Conservation (phyloP, 2,329 filamentous ascomycete species). For the Ophioceras dolichostomum region DNA sequence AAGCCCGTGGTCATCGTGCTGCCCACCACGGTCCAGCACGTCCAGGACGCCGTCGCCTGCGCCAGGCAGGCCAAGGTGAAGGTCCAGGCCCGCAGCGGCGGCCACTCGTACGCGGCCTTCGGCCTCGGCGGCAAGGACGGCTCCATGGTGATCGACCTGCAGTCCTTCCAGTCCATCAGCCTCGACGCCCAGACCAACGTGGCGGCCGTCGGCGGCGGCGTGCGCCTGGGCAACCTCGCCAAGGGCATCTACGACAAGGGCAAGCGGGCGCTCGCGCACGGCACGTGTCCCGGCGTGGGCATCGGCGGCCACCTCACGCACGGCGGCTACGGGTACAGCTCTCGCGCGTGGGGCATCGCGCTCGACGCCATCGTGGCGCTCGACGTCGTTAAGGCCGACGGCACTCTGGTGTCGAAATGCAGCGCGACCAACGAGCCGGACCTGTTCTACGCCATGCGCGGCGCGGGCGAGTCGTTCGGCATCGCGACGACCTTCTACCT, state of each 20-base stretch:
- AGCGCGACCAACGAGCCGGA: conserved; percentile 20
- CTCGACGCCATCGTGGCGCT: conserved; percentile 22
- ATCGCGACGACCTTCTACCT: conserved; percentile 22
- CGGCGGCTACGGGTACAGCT: conserved; percentile 25
- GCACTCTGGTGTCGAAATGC: conserved; percentile 18
- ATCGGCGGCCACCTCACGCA: conserved; percentile 25
- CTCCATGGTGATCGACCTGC: conserved; percentile 32
- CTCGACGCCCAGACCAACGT: conserved; percentile 25
- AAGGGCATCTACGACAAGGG: conserved; percentile 24
- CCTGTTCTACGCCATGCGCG: conserved; percentile 29
- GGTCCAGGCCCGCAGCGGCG: conserved; percentile 35
- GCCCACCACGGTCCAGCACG: conserved; percentile 26
- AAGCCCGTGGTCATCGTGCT: conserved; percentile 28
- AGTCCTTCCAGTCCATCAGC: conserved; percentile 28
- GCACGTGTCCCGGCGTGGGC: conserved; percentile 37
- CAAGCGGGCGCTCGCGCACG: conserved; percentile 30
- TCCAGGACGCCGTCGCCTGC: conserved; percentile 33
- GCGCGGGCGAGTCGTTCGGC: conserved; percentile 27
- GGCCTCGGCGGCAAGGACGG: conserved; percentile 36
- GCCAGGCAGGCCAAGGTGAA: conserved; percentile 27
- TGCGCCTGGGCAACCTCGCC: conserved; percentile 34
- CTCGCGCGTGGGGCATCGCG: conserved; percentile 21
- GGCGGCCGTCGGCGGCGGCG: conserved; percentile 32
- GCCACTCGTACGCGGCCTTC: conserved; percentile 37
- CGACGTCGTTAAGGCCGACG: conserved; percentile 23